Base-by-base conservation (phyloP, 2,329 filamentous ascomycete genomes). In the Chaetothyriales sp. region DNA sequence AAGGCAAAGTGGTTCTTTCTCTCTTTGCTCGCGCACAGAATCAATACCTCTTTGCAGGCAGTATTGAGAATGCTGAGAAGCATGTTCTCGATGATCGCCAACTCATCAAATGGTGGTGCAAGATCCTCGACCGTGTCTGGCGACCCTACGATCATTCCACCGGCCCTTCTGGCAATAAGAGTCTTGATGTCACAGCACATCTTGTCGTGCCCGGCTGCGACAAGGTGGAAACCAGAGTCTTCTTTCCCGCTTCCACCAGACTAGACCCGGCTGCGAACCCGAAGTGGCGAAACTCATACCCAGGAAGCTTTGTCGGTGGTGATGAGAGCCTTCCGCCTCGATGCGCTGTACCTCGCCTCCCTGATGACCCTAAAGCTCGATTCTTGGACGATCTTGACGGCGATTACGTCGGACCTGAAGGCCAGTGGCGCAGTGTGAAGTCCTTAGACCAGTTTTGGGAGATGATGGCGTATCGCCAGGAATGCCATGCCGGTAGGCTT, bases 361-460 rank as follows among this genome's bases (percentile, higher is more conserved):
- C 92, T 0, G 92, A 98, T 64, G 92, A 98, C 56, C 92, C 92
- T 0, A 98, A 98, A 65, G 81, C 88, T 1, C 79, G 92, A 4
- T 96, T 89, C 62, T 75, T 94, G 45, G 78, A 86, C 53, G 90
- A 96, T 63, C 71, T 98, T 3, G 90, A 98, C 61, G 85, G 90
- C 28, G 87, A 93, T 63, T 75, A 85, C 0, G 75, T 78, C 1
- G 78, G 78, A 26, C 72, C 68, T 4, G 63, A 64, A 46, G 84
- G 84, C 0, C 74, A 78, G 51, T 98, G 92, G 92, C 84, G 81
- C 63, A 88, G 84, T 53, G 81, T 95, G 20, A 82, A 77, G 63
- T 84, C 80, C 0, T 70, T 98, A 43, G 85, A 89, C n/a, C 81
- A 89, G 59, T 98, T 98, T 62, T 98, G 92, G 92, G 92, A 98